Conservation (phyloP, 2,329 filamentous ascomycete species). For the Verticillium alfalfae region DNA sequence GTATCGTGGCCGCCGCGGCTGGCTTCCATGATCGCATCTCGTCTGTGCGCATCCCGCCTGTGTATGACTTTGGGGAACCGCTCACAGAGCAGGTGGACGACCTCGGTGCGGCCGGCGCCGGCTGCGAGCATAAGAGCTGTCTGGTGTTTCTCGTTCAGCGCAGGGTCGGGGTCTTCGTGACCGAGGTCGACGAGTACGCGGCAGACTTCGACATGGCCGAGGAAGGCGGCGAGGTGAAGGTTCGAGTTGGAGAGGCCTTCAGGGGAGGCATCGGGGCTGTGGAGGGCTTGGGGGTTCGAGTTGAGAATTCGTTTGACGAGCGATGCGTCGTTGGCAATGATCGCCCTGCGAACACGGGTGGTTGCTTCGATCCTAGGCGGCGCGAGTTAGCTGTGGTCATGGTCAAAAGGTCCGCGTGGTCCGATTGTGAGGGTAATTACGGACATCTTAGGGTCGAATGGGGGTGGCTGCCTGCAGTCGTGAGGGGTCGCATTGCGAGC, state of each 20-base stretch:
- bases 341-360: conserved; percentile 74
- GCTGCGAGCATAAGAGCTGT: conserved; percentile 80
- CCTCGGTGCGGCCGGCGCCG: conserved; percentile 61
- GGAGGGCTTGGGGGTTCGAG: conserved; percentile 64
- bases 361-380: conserved; percentile 65
- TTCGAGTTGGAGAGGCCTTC: conserved; percentile 72
- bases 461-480: background rate
- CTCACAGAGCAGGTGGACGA: conserved; percentile 66
- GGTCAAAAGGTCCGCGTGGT: background rate
- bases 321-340: conserved; percentile 64
- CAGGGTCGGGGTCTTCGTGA: conserved; percentile 69
- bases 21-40: conserved; percentile 68
- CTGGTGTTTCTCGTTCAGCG: conserved; percentile 73
- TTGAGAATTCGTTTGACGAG: conserved; percentile 74
- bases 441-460: background rate
- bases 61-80: conserved; percentile 57
- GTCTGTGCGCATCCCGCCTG: conserved; percentile 60
- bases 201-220: conserved; percentile 66
- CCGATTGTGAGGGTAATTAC: background rate
- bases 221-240: conserved; percentile 71
- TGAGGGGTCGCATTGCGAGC: background rate
- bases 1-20: conserved; percentile 57
- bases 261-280: conserved; percentile 71
- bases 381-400: background rate
- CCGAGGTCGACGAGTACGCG: conserved; percentile 65